phyloP scores from a whole-genome alignment of 257 asterid genomes.

The Penstemon barbatus region DNA sequence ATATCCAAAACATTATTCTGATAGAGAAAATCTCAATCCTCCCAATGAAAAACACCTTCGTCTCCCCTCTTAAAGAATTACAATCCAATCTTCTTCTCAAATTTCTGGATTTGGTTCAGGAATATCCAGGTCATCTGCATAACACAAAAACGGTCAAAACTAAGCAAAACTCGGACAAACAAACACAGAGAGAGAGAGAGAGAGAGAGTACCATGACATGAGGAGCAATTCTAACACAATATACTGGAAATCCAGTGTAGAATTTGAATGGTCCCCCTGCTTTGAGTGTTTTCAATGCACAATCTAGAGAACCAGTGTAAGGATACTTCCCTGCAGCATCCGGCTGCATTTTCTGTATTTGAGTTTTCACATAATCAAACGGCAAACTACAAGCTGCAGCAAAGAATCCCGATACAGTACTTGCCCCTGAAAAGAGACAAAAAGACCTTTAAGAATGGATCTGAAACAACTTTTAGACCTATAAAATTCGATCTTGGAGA shows the following conservation, averaged over 20 bases:
- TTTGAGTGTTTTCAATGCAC: conserved; percentile 77
- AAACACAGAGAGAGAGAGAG: conserved; percentile 12
- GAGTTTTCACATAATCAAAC: conserved; percentile 90
- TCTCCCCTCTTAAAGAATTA: conserved; percentile 31
- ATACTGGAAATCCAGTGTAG: conserved; percentile 94
- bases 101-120: conserved; percentile 87
- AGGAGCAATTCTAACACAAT: conserved; percentile 93
- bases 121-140: conserved; percentile 98
- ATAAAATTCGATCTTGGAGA: neutral
- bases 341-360: conserved; percentile 97
- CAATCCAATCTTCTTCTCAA: conserved; percentile 61
- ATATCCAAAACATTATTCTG: conserved; percentile 33
- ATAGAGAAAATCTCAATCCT: conserved; percentile 17
- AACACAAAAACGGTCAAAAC: neutral
- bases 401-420: conserved; percentile 83
- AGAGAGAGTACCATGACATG: conserved; percentile 85
- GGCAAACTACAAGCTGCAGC: conserved; percentile 98
- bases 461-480: neutral
- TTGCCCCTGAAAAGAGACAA: conserved; percentile 65
- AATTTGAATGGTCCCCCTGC: conserved; percentile 83
- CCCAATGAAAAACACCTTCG: conserved; percentile 1
- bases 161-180: neutral
- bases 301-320: conserved; percentile 84
- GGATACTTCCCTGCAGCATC: conserved; percentile 84
- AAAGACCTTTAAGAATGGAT: neutral